A percentile compares a stretch with the other conserved stretches of the same genome.
Conservation (phyloP, 768 basidiomycete genomes). For the Kwoniella pini region DNA sequence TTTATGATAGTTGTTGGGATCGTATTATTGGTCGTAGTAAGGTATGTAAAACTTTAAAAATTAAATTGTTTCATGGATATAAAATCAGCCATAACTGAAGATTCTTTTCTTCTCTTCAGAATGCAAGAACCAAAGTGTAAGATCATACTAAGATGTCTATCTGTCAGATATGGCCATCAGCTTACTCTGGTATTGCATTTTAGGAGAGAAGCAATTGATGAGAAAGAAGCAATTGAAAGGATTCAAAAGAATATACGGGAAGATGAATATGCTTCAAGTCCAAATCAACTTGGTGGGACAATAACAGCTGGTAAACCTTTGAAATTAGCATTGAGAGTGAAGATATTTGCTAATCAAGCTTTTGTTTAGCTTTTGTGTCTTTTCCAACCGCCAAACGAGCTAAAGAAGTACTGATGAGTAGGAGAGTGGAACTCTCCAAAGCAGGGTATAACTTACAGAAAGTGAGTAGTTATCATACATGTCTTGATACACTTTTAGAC, state of each 20-base stretch:
- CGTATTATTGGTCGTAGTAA: constrained; percentile 6
- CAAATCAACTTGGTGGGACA: too few species aligned
- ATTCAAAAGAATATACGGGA: constrained; percentile 8
- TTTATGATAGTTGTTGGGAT: constrained; percentile 12
- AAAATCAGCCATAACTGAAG: neutral
- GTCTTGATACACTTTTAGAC: neutral
- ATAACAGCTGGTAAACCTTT: constrained; percentile 17
- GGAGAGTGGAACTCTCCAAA: constrained; percentile 3
- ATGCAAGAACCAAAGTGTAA: constrained; percentile 11
- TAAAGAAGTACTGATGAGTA: constrained; percentile 5
- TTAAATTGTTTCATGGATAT: too few species aligned
- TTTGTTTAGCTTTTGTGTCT: constrained; percentile 32
- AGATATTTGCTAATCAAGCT: neutral
- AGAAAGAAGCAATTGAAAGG: constrained; percentile 12
- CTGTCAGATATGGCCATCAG: too few species aligned
- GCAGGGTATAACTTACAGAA: constrained; percentile 23
- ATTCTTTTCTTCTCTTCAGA: neutral
- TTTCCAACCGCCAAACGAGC: constrained; percentile 29
- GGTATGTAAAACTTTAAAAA: constrained; percentile 5
- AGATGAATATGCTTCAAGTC: too few species aligned
- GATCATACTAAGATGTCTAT: neutral
- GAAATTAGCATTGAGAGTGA: neutral
- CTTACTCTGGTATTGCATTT: neutral
- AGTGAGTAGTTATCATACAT: constrained; percentile 10
- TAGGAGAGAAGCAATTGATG: neutral